Evolutionary conservation across 2,329 filamentous ascomycete species (phyloP), one percentile per base, ranked within the genome.

Genomic region (Boeremia lycopersici): DNA sequence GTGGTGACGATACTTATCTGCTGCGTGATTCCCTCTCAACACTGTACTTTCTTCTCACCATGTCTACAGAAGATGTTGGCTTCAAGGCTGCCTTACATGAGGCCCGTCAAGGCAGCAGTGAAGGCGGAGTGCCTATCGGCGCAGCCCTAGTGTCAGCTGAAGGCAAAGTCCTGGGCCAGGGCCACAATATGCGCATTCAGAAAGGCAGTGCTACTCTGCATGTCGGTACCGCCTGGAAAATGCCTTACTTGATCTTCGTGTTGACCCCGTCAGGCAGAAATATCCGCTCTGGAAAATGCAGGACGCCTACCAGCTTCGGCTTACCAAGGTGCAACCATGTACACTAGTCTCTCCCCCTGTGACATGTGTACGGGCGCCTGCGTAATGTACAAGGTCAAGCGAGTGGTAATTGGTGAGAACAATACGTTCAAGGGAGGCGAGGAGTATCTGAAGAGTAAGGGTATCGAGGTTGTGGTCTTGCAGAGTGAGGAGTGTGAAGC

Each of bases 351-450:
- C 6, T 90, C 87, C 2, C 89, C 89, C 0, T 93, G 89, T 72
- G 88, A 90, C 69, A 92, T 92, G 89, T 93, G 87, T 74, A 91
- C 89, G 4, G 89, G 89, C 8, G 88, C 89, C 2, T 91, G 89
- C 67, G 78, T 93, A 56, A 80, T 92, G 56, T 93, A 91, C 79
- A 88, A 88, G 66, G 83, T 93, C 53, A 80, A 82, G 41, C 82
- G 89, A 19, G 88, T 92, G 3, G 89, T 93, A 28, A 84, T 93
- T 63, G 89, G 73, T 29, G 89, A 93, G 78, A 91, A 92, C 76
- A 84, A 84, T 68, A 91, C 83, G 17, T 92, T 90, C 62, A 70
- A 90, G 10, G 89, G 89, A 28, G 89, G 88, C 13, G 89, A 93
- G 74, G 82, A 85, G 29, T 87, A 90, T 67, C 78, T 93, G 34